Percentiles rank a stretch among this genome's conserved stretches.
These are phyloP conservation scores for Fusarium proliferatum DNA, from an alignment of 2,329 filamentous ascomycete species.

Conservation along the genomic window DNA sequence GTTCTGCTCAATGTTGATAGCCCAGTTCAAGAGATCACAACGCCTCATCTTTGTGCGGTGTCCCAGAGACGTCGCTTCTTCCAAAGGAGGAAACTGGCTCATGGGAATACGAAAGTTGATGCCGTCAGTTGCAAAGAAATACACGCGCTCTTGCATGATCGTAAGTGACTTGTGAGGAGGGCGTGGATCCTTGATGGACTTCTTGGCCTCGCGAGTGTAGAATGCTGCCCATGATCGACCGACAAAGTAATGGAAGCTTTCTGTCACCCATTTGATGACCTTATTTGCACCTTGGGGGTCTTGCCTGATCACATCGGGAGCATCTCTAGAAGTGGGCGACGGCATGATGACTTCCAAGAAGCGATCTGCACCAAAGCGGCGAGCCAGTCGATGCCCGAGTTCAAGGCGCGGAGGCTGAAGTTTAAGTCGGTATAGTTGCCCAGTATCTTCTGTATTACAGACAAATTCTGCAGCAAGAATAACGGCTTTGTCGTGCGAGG, in stretches of 20 bases:
- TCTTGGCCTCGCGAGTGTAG: constrained; percentile 56
- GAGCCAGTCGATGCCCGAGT: constrained; percentile 61
- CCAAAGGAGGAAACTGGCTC: constrained; percentile 34
- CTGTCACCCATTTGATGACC: constrained; percentile 46
- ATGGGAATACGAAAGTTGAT: constrained; percentile 50
- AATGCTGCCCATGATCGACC: constrained; percentile 62
- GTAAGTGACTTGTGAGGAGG: constrained; percentile 35
- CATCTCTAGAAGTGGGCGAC: constrained; percentile 47
- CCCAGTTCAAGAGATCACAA: constrained; percentile 62
- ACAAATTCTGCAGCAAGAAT: constrained; percentile 57
- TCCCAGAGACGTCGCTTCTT: constrained; percentile 35
- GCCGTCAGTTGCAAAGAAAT: constrained; percentile 67
- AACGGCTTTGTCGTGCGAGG: constrained; percentile 52
- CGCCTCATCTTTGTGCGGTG: constrained; percentile 52
- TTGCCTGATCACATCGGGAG: constrained; percentile 46
- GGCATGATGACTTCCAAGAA: constrained; percentile 68
- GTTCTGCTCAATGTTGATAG: constrained; percentile 60
- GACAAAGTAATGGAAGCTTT: constrained; percentile 54
- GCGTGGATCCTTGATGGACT: constrained; percentile 48
- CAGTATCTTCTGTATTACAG: constrained; percentile 49
- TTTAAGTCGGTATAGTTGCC: constrained; percentile 58
- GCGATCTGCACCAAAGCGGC: constrained; percentile 68
- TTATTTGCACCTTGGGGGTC: constrained; percentile 47
- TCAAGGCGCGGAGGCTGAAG: constrained; percentile 63
- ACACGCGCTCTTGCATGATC: constrained; percentile 55